Percentiles rank a stretch among this genome's conserved stretches.
These are phyloP conservation scores for Alternaria consortialis DNA, from an alignment of 2,329 filamentous ascomycete genomes.

Conservation along the genomic window DNA sequence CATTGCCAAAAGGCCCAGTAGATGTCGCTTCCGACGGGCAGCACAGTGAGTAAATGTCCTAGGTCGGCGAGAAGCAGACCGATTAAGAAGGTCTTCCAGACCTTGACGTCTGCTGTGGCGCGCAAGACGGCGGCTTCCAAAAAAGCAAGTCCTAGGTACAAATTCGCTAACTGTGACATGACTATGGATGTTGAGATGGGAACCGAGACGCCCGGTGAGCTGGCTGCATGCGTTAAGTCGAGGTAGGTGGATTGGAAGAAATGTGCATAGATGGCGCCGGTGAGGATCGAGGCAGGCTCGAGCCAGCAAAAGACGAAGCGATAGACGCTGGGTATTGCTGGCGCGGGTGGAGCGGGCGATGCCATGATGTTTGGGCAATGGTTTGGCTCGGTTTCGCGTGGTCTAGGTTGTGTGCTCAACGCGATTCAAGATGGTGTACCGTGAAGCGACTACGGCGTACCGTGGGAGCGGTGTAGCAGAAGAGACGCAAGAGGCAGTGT, in stretches of 20 bases:
- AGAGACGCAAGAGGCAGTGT: background rate
- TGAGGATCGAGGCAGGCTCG: constrained; percentile 67
- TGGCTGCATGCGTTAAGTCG: constrained; percentile 66
- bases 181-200: constrained; percentile 71
- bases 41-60: constrained; percentile 75
- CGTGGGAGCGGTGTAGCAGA: constrained; percentile 12
- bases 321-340: constrained; percentile 67
- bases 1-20: constrained; percentile 70
- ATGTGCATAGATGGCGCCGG: constrained; percentile 64
- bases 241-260: constrained; percentile 67
- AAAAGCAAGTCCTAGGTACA: constrained; percentile 79
- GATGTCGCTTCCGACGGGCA: constrained; percentile 65
- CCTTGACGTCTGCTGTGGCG: constrained; percentile 70
- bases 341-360: constrained; percentile 40
- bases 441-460: background rate
- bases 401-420: constrained; percentile 14
- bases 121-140: constrained; percentile 81
- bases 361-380: constrained; percentile 23
- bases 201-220: constrained; percentile 58
- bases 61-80: constrained; percentile 78
- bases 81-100: constrained; percentile 74
- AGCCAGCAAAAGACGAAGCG: constrained; percentile 78
- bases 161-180: constrained; percentile 77
- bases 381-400: constrained; percentile 17
- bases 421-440: constrained; percentile 16